Evolutionary conservation across 1,284 basidiomycete genomes (phyloP).

Genomic region (Malassezia slooffiae): DNA sequence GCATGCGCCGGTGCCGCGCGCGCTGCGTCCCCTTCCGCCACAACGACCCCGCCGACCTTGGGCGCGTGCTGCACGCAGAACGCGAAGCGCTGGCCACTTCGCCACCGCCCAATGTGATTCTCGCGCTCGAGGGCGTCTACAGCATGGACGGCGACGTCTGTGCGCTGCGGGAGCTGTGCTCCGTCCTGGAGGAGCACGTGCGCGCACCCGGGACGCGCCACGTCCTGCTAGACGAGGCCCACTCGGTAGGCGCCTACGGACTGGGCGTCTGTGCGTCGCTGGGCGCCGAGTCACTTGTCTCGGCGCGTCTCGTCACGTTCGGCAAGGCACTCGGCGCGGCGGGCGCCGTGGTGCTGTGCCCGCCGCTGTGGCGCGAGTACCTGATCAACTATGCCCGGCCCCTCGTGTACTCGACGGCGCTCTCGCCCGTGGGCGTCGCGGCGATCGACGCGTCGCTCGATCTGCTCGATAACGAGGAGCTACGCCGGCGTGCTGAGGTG

Average conservation of each 20-base stretch:
- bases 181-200: constrained; percentile 55
- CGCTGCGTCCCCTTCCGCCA: constrained; percentile 57
- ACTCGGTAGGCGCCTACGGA: constrained; percentile 68
- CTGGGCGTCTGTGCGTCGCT: constrained; percentile 25
- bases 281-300: constrained; percentile 17
- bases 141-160: constrained; percentile 91
- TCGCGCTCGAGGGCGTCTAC: constrained; percentile 81
- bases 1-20: constrained; percentile 61
- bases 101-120: constrained; percentile 45
- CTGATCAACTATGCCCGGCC: constrained; percentile 85
- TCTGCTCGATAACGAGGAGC: constrained; percentile 3
- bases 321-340: constrained; percentile 39
- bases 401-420: constrained; percentile 54
- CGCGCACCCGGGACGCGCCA: constrained; percentile 36
- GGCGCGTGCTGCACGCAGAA: constrained; percentile 2
- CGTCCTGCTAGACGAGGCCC: constrained; percentile 62
- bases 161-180: constrained; percentile 60
- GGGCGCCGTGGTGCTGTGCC: constrained; percentile 64
- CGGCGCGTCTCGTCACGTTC: constrained; percentile 33
- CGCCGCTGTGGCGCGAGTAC: constrained; percentile 63
- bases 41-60: constrained; percentile 53
- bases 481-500: not conserved
- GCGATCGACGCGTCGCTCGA: constrained; percentile 12
- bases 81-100: no score
- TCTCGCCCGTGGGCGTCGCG: constrained; percentile 3